Percentiles rank a stretch among this genome's conserved stretches.
Conservation (phyloP, 2,329 filamentous ascomycete genomes). For the Knufia petricola region DNA sequence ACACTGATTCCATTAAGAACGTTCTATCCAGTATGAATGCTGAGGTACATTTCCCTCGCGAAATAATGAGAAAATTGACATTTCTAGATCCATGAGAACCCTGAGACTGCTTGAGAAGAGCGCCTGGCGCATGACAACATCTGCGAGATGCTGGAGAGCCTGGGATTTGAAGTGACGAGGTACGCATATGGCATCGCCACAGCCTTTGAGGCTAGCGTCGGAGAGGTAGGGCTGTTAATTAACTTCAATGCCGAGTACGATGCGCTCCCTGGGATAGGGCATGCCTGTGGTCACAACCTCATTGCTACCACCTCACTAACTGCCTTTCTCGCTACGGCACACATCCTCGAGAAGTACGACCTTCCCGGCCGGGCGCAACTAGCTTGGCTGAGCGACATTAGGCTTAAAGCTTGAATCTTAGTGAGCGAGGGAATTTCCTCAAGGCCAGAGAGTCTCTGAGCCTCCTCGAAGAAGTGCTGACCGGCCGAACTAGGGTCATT, state of each 20-base stretch:
- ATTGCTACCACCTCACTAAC: slow-evolving; percentile 30
- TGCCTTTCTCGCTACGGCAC: slow-evolving; percentile 28
- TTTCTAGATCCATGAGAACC: slow-evolving; percentile 41
- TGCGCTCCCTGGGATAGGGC: slow-evolving; percentile 32
- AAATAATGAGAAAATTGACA: too few relatives aligned
- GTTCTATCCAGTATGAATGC: too few relatives aligned
- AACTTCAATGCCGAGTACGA: slow-evolving; percentile 37
- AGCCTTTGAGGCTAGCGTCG: slow-evolving; percentile 40
- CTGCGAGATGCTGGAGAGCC: slow-evolving; percentile 34
- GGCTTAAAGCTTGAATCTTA: slow-evolving; percentile 29
- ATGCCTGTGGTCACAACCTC: slow-evolving; percentile 34
- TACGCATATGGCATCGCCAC: slow-evolving; percentile 45
- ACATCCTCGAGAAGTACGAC: slow-evolving; percentile 23
- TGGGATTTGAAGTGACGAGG: slow-evolving; percentile 39
- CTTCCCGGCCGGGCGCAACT: slow-evolving; percentile 23
- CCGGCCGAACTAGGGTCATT: slow-evolving; percentile 30
- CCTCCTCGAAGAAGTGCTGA: slow-evolving; percentile 19
- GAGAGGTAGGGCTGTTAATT: slow-evolving; percentile 30
- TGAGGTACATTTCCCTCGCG: too few relatives aligned
- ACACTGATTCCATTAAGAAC: too few relatives aligned
- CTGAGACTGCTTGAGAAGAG: slow-evolving; percentile 45
- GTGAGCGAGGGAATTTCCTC: slow-evolving; percentile 29
- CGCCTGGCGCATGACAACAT: slow-evolving; percentile 44
- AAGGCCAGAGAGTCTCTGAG: slow-evolving; percentile 13
- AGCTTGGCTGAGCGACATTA: slow-evolving; percentile 22